phyloP scores from a whole-genome alignment of 805 yeast species.

The Metschnikowia continentalis region DNA sequence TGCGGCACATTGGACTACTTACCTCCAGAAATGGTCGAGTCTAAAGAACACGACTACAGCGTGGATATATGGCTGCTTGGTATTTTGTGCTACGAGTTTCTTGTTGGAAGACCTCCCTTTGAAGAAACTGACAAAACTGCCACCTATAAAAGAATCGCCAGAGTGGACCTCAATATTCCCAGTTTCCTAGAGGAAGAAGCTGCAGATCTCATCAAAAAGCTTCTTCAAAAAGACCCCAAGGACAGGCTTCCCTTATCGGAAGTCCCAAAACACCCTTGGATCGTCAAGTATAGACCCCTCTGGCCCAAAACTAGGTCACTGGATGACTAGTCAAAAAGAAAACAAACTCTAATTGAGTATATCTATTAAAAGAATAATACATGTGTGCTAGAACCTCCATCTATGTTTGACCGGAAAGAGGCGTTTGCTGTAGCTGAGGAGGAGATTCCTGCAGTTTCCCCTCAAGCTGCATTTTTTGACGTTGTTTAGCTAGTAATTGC shows the following conservation, averaged over 20 bases:
- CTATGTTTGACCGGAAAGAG: neutral
- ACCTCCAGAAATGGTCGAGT: slow-evolving; percentile 93
- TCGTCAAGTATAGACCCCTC: slow-evolving; percentile 52
- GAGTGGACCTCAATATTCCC: slow-evolving; percentile 75
- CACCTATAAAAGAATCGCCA: slow-evolving; percentile 76
- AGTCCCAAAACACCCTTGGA: slow-evolving; percentile 82
- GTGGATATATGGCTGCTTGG: slow-evolving; percentile 96
- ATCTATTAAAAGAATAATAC: neutral
- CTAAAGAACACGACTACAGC: slow-evolving; percentile 67
- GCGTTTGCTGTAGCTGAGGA: neutral
- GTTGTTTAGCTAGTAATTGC: slow-evolving; percentile 4
- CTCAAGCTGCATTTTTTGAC: slow-evolving; percentile 1
- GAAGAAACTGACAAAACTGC: slow-evolving; percentile 74
- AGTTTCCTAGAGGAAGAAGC: slow-evolving; percentile 68
- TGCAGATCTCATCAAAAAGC: slow-evolving; percentile 59
- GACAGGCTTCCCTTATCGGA: slow-evolving; percentile 58
- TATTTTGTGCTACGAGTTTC: slow-evolving; percentile 74
- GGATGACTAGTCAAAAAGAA: slow-evolving; percentile 1
- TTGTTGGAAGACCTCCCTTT: slow-evolving; percentile 89
- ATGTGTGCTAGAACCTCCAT: neutral
- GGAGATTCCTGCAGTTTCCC: neutral
- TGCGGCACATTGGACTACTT: slow-evolving; percentile 94
- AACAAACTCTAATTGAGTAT: neutral
- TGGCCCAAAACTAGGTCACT: slow-evolving; percentile 44
- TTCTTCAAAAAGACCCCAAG: slow-evolving; percentile 66